Conservation (phyloP, 2,329 filamentous ascomycete species). For the Penicillium glabrum region DNA sequence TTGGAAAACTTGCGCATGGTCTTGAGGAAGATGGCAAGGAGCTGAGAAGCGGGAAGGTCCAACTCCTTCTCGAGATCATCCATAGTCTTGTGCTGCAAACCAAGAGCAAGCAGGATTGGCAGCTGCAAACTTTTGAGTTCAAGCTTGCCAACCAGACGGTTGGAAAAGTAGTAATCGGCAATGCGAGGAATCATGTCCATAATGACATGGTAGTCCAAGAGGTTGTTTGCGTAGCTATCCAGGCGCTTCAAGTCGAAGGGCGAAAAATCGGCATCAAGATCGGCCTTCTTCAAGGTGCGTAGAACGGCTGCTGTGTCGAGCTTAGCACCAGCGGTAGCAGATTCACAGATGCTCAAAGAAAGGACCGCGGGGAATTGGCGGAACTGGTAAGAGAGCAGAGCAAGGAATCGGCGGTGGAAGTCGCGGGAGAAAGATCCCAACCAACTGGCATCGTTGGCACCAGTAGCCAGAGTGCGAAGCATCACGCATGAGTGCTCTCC, state of each 20-base stretch:
- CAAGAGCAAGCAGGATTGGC: constrained; percentile 83
- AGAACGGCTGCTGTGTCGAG: constrained; percentile 59
- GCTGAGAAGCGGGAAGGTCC: constrained; percentile 69
- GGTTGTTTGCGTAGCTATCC: constrained; percentile 93
- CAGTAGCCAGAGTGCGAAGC: constrained; percentile 71
- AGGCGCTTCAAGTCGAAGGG: constrained; percentile 94
- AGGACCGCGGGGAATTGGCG: constrained; percentile 73
- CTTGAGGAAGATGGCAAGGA: constrained; percentile 97
- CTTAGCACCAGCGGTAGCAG: constrained; percentile 70
- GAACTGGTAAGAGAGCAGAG: constrained; percentile 90
- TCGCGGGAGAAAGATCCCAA: constrained; percentile 87
- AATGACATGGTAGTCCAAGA: constrained; percentile 97
- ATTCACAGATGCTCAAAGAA: constrained; percentile 85
- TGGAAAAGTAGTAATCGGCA: constrained; percentile 80
- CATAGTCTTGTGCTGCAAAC: constrained; percentile 85
- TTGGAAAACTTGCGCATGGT: constrained; percentile 82
- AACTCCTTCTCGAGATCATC: constrained; percentile 79
- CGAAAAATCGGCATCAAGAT: constrained; percentile 75
- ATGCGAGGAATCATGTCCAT: constrained; percentile 86
- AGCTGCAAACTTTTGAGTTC: constrained; percentile 80
- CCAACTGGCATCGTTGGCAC: constrained; percentile 72
- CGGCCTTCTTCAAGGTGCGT: constrained; percentile 65
- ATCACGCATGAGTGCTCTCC: constrained; percentile 98
- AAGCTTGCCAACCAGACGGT: constrained; percentile 66
- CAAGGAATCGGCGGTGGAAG: constrained; percentile 91